Conservation (phyloP, 1,139 yeast genomes). For the Candida glucosophila region DNA sequence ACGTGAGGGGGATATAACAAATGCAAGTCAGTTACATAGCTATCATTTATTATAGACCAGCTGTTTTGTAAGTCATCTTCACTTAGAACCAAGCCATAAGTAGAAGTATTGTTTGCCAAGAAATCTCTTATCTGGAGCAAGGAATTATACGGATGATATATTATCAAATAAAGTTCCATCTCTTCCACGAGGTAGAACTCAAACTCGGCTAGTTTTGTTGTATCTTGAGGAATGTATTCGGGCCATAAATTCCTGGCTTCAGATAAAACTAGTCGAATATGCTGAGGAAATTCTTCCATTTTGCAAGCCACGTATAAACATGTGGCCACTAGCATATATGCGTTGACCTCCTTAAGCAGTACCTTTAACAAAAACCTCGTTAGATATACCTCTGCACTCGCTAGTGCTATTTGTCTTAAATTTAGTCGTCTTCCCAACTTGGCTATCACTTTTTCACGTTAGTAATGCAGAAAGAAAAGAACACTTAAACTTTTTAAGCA, state of each 20-base stretch:
- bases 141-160: conserved; percentile 85
- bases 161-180: conserved; percentile 67
- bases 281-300: conserved; percentile 93
- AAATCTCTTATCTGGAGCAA: conserved; percentile 53
- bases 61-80: conserved; percentile 74
- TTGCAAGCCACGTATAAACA: conserved; percentile 87
- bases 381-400: conserved; percentile 82
- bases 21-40: conserved; percentile 81
- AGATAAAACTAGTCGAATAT: conserved; percentile 69
- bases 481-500: neutral
- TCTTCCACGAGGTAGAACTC: conserved; percentile 92
- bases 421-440: conserved; percentile 72
- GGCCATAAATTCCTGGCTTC: conserved; percentile 95
- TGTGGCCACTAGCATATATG: conserved; percentile 73
- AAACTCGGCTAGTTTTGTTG: conserved; percentile 90
- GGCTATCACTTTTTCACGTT: conserved; percentile 35
- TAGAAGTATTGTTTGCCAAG: conserved; percentile 16
- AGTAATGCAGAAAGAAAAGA: conserved; percentile 28
- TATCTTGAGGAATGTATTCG: conserved; percentile 85
- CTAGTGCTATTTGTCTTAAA: conserved; percentile 73
- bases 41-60: conserved; percentile 88
- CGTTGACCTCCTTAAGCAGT: conserved; percentile 71
- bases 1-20: conserved; percentile 83
- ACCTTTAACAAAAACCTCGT: conserved; percentile 67
- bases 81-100: conserved; percentile 31